These are phyloP conservation scores for Perkinsus olseni DNA, from an alignment of 169 alveolate species.

Conservation along the genomic window DNA sequence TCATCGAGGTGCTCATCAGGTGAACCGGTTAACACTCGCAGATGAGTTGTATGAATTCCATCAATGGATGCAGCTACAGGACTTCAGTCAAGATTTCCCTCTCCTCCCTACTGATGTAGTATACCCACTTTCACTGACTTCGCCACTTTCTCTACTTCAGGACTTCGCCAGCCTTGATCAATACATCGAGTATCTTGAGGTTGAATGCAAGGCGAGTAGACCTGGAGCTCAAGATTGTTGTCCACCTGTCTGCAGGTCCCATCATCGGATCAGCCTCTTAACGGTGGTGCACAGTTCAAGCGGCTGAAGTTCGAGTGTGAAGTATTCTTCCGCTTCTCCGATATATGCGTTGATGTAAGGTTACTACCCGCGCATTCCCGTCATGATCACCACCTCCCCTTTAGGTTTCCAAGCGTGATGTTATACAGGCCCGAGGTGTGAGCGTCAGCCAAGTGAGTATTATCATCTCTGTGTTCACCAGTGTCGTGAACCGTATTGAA, in stretches of 20 bases:
- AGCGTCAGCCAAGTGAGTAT: neutral
- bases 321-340: conserved; percentile 6
- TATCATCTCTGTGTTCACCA: too few relatives aligned
- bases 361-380: neutral
- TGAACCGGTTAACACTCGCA: neutral
- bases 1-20: neutral
- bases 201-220: neutral
- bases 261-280: neutral
- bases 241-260: neutral
- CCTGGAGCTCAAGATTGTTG: neutral
- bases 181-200: conserved; percentile 8
- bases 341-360: neutral
- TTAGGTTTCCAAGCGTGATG: neutral
- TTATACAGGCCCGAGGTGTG: conserved; percentile 6
- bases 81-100: neutral
- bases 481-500: neutral
- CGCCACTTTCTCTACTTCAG: neutral
- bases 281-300: conserved; percentile 10
- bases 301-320: conserved; percentile 4
- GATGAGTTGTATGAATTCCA: conserved; percentile 3
- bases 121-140: neutral
- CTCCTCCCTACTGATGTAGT: neutral
- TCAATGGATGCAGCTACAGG: neutral
- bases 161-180: neutral
- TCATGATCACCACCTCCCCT: neutral